Evolutionary conservation across 495 filamentous ascomycete genomes (phyloP).

Genomic region (Trypethelium eluteriae): DNA sequence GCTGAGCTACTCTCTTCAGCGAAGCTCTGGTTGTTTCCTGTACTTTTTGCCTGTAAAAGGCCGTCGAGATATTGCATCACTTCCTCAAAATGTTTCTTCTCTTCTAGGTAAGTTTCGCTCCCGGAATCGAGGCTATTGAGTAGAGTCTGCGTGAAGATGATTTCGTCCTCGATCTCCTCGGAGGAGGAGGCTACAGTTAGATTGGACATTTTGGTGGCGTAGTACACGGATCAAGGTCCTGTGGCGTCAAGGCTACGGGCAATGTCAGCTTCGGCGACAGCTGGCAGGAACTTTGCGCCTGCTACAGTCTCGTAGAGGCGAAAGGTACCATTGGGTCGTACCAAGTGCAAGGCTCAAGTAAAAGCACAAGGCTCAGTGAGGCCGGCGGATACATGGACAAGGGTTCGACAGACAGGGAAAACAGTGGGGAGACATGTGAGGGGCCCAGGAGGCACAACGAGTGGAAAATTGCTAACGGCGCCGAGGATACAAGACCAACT

Average conservation of each 20-base stretch:
- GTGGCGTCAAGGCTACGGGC: background rate
- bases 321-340: background rate
- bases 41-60: conserved; percentile 9
- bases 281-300: too few relatives aligned
- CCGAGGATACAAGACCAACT: background rate
- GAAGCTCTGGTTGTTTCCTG: background rate
- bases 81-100: conserved; percentile 12
- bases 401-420: background rate
- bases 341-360: background rate
- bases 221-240: background rate
- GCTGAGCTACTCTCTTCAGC: background rate
- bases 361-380: background rate
- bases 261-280: too few relatives aligned
- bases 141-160: conserved; percentile 24
- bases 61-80: conserved; percentile 16
- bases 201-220: conserved; percentile 3
- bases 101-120: conserved; percentile 22
- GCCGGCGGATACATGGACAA: background rate
- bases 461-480: background rate
- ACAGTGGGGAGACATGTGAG: too few relatives aligned
- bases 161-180: conserved; percentile 29
- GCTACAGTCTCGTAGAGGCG: too few relatives aligned
- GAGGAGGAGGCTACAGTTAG: background rate
- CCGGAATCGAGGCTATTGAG: conserved; percentile 23
- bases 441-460: too few relatives aligned